Base-by-base conservation (phyloP, 495 filamentous ascomycete species). In the Diplogelasinospora grovesii region DNA sequence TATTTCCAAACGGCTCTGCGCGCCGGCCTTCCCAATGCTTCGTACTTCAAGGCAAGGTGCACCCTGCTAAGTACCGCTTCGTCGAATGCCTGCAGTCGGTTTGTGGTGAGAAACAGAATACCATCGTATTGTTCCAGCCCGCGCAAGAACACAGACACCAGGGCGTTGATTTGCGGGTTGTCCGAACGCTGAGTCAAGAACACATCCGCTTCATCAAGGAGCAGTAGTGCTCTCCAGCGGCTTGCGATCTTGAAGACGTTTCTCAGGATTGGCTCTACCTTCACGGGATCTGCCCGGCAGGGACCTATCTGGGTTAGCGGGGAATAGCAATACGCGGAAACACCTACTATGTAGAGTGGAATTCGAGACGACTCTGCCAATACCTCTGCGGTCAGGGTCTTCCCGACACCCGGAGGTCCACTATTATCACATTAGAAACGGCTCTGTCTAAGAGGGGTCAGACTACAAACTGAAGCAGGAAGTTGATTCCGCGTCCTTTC, bases 21-120 rank as follows among this genome's bases (percentile, higher is more conserved):
- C n/a, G 41, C 41, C 22, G 27, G 22, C 38, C 5, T 13, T 24
- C 29, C 22, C 22, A 44, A 26, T 25, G 24, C 8, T 18, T 44
- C 77, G 56, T 87, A 87, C 7, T 77, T 68, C 29, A 87, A 62
- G 0, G 80, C 78, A 15, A 61, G 45, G 29, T 62, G 54, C 19
- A 70, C 60, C 18, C 59, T 43, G 22, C 52, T 56, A 21, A 68
- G 45, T 39, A 68, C 61, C 13, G 59, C 64, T 37, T 58, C 51
- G n/a, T 58, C 49, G 41, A 87, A 87, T 21, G 78, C 82, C 53
- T 83, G 75, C 14, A 86, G 82, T 8, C 83, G 79, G 54, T 88
- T 88, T 10, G 83, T 88, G 2, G 83, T 86, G 8, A 87, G 60
- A 67, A 88, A 86, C 14, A 88, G 60, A 43, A 88, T 87, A 2